Base-by-base conservation (phyloP, 169 alveolate genomes). In the Plasmodium ovale region DNA sequence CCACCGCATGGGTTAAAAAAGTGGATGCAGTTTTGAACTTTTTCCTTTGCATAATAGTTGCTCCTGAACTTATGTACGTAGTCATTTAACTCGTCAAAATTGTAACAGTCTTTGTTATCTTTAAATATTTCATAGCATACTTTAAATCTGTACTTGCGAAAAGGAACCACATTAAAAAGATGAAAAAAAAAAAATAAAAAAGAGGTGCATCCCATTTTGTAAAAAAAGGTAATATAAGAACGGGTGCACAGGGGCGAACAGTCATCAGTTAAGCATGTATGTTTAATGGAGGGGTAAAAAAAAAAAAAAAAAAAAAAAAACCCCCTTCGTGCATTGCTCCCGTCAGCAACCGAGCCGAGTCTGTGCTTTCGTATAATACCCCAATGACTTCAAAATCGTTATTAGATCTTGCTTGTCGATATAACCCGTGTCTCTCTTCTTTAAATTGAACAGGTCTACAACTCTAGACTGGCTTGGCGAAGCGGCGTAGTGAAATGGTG, bases 331-430 rank as follows among this genome's bases (percentile, higher is more conserved):
- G n/a, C n/a, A n/a, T n/a, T n/a, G n/a, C n/a, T n/a, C n/a, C n/a
- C n/a, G n/a, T n/a, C n/a, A n/a, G n/a, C n/a, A n/a, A n/a, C n/a
- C 44, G 44, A 10, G 27, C 9, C 44, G 35, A 69, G 33, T 29
- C 31, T 37, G 35, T 72, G 37, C 56, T 54, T 72, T 16, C 9
- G 3, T 39, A 37, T 9, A 3, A 31, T 60, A 77, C 88, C 88
- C 88, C 33, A 77, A 68, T 31, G 88, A 77, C 54, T 77, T 77
- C 16, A 77, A 68, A 60, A 77, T 77, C 42, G 39, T 68, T 60
- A 77, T 77, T 44, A 77, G 68, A 53, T 77, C 88, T 53, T 77
- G 68, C 74, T 77, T 77, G 37, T 77, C 88, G 44, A 77, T 68
- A 37, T 42, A 64, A 35, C 54, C 88, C 16, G 23, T 37, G 27